These are phyloP conservation scores for Acrocalymma vagum DNA, from an alignment of 2,329 filamentous ascomycete genomes.

Conservation along the genomic window DNA sequence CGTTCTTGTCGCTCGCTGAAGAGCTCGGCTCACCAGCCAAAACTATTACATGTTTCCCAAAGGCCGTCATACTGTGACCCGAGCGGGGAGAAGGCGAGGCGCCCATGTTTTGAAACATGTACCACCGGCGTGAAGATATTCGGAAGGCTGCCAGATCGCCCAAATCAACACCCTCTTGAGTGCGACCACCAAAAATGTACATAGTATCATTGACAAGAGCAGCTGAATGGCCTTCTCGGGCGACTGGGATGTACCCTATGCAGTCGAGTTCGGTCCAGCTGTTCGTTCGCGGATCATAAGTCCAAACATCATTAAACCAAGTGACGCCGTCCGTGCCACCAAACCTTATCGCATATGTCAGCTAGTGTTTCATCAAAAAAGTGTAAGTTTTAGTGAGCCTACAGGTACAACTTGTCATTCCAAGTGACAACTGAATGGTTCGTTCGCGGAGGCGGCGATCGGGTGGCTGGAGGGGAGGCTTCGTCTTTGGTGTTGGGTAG, in stretches of 20 bases:
- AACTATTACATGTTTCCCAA: constrained; percentile 91
- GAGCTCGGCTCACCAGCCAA: constrained; percentile 95
- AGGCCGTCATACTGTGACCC: constrained; percentile 96
- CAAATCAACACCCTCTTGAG: constrained; percentile 89
- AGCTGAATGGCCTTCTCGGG: constrained; percentile 93
- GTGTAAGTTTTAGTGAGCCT: constrained; percentile 51
- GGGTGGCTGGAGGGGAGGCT: constrained; percentile 34
- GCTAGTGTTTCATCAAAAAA: constrained; percentile 4
- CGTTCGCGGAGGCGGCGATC: constrained; percentile 83
- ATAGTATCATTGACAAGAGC: constrained; percentile 96
- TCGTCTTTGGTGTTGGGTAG: constrained; percentile 75
- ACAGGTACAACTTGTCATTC: constrained; percentile 94
- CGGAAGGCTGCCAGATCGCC: constrained; percentile 90
- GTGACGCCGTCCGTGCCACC: constrained; percentile 94
- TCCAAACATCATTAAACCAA: constrained; percentile 99
- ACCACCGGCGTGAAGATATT: constrained; percentile 88
- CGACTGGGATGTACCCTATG: constrained; percentile 94
- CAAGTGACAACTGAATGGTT: constrained; percentile 93
- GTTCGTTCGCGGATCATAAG: constrained; percentile 85
- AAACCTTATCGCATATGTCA: constrained; percentile 67
- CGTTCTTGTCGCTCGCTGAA: constrained; percentile 78
- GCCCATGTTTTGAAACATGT: constrained; percentile 99
- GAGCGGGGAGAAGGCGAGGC: constrained; percentile 92
- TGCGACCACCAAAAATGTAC: constrained; percentile 98
- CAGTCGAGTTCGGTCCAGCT: constrained; percentile 90